Evolutionary conservation across 2,329 filamentous ascomycete genomes (phyloP), one percentile per base, ranked within the genome.

Genomic region (Botrytis hyacinthi): DNA sequence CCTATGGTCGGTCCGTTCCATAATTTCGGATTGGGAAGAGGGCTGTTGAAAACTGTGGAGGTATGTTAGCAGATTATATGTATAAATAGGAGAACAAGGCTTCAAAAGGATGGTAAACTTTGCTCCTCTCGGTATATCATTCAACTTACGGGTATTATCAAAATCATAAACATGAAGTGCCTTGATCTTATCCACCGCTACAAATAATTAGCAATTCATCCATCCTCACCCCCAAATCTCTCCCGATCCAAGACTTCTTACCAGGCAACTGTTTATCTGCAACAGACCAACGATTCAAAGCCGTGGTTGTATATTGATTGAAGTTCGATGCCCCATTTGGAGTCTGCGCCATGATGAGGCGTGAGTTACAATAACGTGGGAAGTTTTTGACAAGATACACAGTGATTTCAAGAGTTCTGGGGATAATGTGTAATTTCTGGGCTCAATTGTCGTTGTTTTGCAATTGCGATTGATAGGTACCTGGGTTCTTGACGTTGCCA

Each of bases 121-220:
- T 44, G 12, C 32, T 44, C n/a, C 20, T 37, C 16, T 18, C 69
- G 44, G 61, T 6, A 16, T 57, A 70, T 61, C 40, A 51, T 60
- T n/a, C 16, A 63, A 76, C 91, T 81, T 85, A 95, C 93, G 84
- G 54, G 95, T 98, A 81, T 99, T 98, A 83, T 99, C 96, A 82
- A 98, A 99, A 82, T 99, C 96, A 84, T 98, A 98, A 78, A 99
- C 88, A 81, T 98, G 95, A 70, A 99, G 90, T 14, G 90, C 84
- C 81, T 89, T 93, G 83, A 98, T 91, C 72, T 89, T 86, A 60
- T 92, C 86, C 18, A 90, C 86, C 46, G 89, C 88, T 88, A 76
- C 40, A 65, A 76, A 18, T 10, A 71, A 67, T 80, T 72, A 79
- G 75, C 66, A 65, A 44, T 48, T 22, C n/a, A 26, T 32, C 51